Evolutionary conservation across 2,329 filamentous ascomycete genomes (phyloP).

Genomic region (Hymenoscyphus salicellus): DNA sequence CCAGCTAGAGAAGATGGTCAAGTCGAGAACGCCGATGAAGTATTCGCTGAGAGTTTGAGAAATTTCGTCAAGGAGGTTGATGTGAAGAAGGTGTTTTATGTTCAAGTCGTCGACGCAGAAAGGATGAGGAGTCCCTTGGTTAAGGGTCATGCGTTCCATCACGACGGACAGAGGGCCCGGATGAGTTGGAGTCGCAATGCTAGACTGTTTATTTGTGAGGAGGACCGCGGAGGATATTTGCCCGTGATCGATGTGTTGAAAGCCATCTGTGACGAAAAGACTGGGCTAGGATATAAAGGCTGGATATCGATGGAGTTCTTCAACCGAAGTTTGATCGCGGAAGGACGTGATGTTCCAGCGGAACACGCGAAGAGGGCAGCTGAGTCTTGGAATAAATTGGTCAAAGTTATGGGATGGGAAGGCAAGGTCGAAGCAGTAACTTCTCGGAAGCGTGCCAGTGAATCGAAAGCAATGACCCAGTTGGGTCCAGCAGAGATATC

Average conservation of each 20-base stretch:
- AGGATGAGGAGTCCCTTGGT: conserved; percentile 55
- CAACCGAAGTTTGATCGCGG: conserved; percentile 48
- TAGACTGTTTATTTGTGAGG: conserved; percentile 51
- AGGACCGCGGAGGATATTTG: conserved; percentile 57
- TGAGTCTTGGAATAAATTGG: conserved; percentile 46
- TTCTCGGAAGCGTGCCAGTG: background rate
- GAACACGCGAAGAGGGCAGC: conserved; percentile 52
- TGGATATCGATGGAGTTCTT: conserved; percentile 62
- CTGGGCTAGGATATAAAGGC: conserved; percentile 55
- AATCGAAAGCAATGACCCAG: background rate
- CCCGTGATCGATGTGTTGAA: conserved; percentile 52
- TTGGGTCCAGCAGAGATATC: background rate
- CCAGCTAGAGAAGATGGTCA: conserved; percentile 46
- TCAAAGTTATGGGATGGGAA: conserved; percentile 15
- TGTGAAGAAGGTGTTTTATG: conserved; percentile 57
- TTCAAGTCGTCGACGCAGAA: conserved; percentile 76
- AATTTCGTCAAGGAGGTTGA: conserved; percentile 28
- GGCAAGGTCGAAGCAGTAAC: conserved; percentile 4
- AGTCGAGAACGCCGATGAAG: conserved; percentile 36
- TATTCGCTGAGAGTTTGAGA: conserved; percentile 42
- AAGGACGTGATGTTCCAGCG: conserved; percentile 44
- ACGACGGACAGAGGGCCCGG: conserved; percentile 54
- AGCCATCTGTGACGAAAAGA: conserved; percentile 48
- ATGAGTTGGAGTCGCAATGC: conserved; percentile 82
- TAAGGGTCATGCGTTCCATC: conserved; percentile 56